Evolutionary conservation across 192 early-diverging fungal species (phyloP).

Genomic region (Oehlia diaphana): DNA sequence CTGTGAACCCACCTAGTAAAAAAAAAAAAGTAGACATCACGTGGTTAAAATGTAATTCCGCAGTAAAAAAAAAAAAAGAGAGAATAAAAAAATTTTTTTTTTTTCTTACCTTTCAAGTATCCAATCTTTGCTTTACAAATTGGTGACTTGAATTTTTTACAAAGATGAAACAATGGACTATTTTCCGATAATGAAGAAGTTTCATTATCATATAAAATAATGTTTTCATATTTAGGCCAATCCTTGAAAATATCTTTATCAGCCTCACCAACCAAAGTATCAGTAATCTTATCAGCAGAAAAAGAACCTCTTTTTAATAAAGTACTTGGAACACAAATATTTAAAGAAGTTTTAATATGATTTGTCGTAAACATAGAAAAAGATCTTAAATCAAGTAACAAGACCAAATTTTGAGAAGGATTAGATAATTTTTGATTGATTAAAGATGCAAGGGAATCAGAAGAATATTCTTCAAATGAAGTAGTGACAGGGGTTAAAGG

Average conservation of each 20-base stretch:
- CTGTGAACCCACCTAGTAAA: slow-evolving; percentile 50
- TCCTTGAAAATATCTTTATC: slow-evolving; percentile 47
- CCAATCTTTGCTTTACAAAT: slow-evolving; percentile 46
- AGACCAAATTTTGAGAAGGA: slow-evolving; percentile 32
- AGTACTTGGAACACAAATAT: slow-evolving; percentile 70
- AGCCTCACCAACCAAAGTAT: slow-evolving; percentile 53
- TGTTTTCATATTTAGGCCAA: slow-evolving; percentile 59
- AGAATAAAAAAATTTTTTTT: neutral
- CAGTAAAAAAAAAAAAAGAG: neutral
- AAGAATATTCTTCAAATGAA: neutral
- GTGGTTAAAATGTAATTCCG: neutral
- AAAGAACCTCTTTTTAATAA: slow-evolving; percentile 67
- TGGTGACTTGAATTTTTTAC: slow-evolving; percentile 61
- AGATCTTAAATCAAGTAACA: slow-evolving; percentile 73
- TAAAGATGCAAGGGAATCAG: neutral
- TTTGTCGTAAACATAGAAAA: slow-evolving; percentile 53
- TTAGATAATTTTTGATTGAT: slow-evolving; percentile 6
- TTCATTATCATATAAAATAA: slow-evolving; percentile 70
- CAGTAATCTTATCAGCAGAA: slow-evolving; percentile 62
- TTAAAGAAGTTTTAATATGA: slow-evolving; percentile 61
- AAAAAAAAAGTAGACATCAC: neutral
- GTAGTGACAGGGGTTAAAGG: too few relatives aligned
- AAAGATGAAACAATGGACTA: slow-evolving; percentile 52
- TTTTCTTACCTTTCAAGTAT: slow-evolving; percentile 45
- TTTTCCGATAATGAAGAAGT: slow-evolving; percentile 49